Evolutionary conservation across 2,329 filamentous ascomycete species (phyloP).

Genomic region (Penicillium sp.): DNA sequence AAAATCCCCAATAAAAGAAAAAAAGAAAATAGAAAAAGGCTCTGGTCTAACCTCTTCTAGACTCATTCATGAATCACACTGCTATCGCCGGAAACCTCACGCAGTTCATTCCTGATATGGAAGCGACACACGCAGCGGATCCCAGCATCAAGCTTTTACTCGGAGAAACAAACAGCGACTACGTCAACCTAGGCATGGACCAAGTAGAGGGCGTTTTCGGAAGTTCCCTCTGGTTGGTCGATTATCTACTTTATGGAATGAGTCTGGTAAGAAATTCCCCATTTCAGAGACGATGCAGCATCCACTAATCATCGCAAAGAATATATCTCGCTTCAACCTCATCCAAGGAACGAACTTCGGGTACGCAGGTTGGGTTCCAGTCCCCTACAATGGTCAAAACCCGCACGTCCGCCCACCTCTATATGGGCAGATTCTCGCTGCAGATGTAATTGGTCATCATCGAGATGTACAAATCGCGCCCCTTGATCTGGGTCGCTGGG

Average conservation of each 20-base stretch:
- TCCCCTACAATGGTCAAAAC: slow-evolving; percentile 9
- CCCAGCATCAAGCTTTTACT: slow-evolving; percentile 14
- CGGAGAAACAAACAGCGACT: slow-evolving; percentile 21
- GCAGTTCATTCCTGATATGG: slow-evolving; percentile 16
- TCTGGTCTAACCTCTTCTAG: neutral
- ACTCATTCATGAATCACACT: slow-evolving; percentile 21
- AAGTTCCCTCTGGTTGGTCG: slow-evolving; percentile 17
- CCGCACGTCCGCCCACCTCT: slow-evolving; percentile 15
- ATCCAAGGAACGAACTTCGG: slow-evolving; percentile 22
- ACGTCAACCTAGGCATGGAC: slow-evolving; percentile 16
- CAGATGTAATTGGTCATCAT: slow-evolving; percentile 17
- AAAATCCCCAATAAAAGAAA: no score
- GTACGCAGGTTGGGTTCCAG: slow-evolving; percentile 16
- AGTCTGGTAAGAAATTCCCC: slow-evolving; percentile 7
- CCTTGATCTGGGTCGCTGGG: slow-evolving; percentile 6
- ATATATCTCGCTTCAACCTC: slow-evolving; percentile 17
- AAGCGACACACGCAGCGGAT: slow-evolving; percentile 1
- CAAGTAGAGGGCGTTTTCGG: slow-evolving; percentile 19
- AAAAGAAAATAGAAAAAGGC: no score
- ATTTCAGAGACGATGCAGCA: neutral
- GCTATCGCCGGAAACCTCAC: slow-evolving; percentile 12
- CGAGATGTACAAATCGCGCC: slow-evolving; percentile 11
- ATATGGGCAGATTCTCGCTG: slow-evolving; percentile 17
- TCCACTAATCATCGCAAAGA: slow-evolving; percentile 1
- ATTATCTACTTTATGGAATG: slow-evolving; percentile 19